Evolutionary conservation across 345 rosid genomes (phyloP).

Genomic region (Citrus unshiu): DNA sequence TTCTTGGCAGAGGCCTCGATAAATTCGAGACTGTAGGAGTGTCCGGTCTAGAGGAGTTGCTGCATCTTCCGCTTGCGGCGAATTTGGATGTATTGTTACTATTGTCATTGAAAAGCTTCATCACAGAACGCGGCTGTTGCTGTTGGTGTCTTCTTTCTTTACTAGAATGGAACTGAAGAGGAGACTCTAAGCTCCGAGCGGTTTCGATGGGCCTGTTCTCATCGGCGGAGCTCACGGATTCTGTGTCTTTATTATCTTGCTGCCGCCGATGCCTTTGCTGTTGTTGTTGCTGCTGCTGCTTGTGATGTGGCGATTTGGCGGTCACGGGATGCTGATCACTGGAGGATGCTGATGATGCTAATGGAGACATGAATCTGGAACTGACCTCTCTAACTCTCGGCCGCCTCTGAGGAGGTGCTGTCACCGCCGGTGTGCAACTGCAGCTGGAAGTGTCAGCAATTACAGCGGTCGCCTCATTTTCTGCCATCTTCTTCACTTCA

Average conservation of each 20-base stretch:
- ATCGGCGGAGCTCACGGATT: conserved; percentile 21
- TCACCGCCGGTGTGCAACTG: conserved; percentile 13
- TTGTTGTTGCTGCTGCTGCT: conserved; percentile 15
- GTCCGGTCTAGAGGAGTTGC: conserved; percentile 23
- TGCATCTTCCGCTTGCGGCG: conserved; percentile 10
- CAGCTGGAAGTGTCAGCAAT: background rate
- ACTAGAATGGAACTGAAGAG: conserved; percentile 23
- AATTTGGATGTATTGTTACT: conserved; percentile 10
- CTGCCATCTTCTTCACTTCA: background rate
- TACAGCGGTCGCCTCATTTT: background rate
- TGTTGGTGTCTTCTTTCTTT: conserved; percentile 7
- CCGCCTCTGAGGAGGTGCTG: conserved; percentile 47
- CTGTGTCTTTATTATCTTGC: conserved; percentile 28
- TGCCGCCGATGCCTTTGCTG: conserved; percentile 40
- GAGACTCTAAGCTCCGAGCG: conserved; percentile 49
- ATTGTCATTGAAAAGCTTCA: conserved; percentile 33
- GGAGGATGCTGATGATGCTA: conserved; percentile 32
- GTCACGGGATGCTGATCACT: conserved; percentile 37
- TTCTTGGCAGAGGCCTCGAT: conserved; percentile 19
- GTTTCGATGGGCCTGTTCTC: conserved; percentile 47
- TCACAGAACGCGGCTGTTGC: conserved; percentile 24
- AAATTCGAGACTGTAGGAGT: conserved; percentile 20
- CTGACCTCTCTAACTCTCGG: conserved; percentile 84
- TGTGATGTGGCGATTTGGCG: conserved; percentile 39
- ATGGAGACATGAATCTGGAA: conserved; percentile 81